Evolutionary conservation across 2,329 filamentous ascomycete genomes (phyloP).

Genomic region (Pyrenophora seminiperda): DNA sequence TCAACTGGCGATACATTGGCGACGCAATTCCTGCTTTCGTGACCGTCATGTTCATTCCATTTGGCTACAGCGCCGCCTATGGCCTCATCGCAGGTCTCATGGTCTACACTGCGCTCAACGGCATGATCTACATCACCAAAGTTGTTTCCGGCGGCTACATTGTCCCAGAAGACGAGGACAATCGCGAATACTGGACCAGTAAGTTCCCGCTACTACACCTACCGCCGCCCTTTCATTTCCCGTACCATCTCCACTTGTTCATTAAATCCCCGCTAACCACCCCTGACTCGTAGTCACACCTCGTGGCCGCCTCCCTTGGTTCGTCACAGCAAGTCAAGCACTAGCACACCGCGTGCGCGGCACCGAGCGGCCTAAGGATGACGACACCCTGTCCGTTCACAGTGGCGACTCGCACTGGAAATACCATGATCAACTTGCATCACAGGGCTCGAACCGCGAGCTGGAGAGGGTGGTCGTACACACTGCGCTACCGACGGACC

Average conservation of each 20-base stretch:
- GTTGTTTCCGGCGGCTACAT: conserved; percentile 69
- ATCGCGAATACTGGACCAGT: conserved; percentile 82
- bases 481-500: conserved; percentile 26
- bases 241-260: neutral
- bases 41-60: conserved; percentile 83
- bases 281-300: conserved; percentile 33
- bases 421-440: conserved; percentile 32
- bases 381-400: conserved; percentile 29
- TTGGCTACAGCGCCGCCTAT: conserved; percentile 86
- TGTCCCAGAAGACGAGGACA: conserved; percentile 73
- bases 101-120: conserved; percentile 77
- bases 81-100: conserved; percentile 81
- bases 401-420: conserved; percentile 34
- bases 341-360: conserved; percentile 31
- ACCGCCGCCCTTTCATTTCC: neutral
- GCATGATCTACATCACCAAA: conserved; percentile 70
- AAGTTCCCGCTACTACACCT: conserved; percentile 42
- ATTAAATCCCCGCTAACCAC: neutral
- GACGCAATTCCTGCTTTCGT: conserved; percentile 85
- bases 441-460: conserved; percentile 36
- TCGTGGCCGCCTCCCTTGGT: conserved; percentile 12
- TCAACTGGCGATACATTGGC: conserved; percentile 87
- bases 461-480: conserved; percentile 35
- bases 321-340: conserved; percentile 31
- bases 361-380: conserved; percentile 15